phyloP scores from a whole-genome alignment of 2,329 filamentous ascomycete species.

The Aspergillus alliaceus region DNA sequence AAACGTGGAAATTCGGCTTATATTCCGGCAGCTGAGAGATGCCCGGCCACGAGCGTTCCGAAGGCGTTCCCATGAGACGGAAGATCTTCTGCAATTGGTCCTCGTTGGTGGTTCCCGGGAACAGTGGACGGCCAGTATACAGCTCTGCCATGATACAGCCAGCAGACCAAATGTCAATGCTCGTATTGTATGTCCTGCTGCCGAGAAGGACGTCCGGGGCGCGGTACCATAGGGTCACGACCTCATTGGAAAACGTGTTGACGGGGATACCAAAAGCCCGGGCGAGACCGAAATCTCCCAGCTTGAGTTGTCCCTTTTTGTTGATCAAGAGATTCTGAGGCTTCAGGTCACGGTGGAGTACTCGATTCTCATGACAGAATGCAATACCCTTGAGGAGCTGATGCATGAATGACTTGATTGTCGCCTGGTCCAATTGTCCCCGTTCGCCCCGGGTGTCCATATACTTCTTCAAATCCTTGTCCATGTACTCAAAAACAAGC shows the following conservation, averaged over 20 bases:
- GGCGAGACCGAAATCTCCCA: slow-evolving; percentile 91
- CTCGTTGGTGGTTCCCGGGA: slow-evolving; percentile 97
- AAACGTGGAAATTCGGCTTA: slow-evolving; percentile 92
- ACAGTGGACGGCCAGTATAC: slow-evolving; percentile 93
- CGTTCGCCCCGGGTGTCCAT: slow-evolving; percentile 93
- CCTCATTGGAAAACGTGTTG: slow-evolving; percentile 97
- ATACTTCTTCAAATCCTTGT: slow-evolving; percentile 96
- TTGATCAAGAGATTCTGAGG: slow-evolving; percentile 97
- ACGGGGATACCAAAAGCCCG: slow-evolving; percentile 95
- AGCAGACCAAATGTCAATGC: slow-evolving; percentile 98
- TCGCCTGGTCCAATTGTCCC: slow-evolving; percentile 80
- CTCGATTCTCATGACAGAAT: slow-evolving; percentile 96
- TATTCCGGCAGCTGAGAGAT: slow-evolving; percentile 97
- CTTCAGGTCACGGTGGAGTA: slow-evolving; percentile 92
- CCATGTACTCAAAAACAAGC: slow-evolving; percentile 99
- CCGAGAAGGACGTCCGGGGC: slow-evolving; percentile 94
- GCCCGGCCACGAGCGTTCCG: slow-evolving; percentile 91
- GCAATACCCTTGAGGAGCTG: slow-evolving; percentile 93
- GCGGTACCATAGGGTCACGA: slow-evolving; percentile 96
- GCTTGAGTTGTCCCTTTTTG: slow-evolving; percentile 82
- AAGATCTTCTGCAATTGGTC: slow-evolving; percentile 98
- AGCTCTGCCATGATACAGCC: slow-evolving; percentile 99
- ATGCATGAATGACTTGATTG: slow-evolving; percentile 99
- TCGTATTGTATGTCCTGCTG: slow-evolving; percentile 97
- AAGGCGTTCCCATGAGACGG: slow-evolving; percentile 96